Base-by-base conservation (phyloP, 805 yeast genomes). In the Candida namnaoensis region DNA sequence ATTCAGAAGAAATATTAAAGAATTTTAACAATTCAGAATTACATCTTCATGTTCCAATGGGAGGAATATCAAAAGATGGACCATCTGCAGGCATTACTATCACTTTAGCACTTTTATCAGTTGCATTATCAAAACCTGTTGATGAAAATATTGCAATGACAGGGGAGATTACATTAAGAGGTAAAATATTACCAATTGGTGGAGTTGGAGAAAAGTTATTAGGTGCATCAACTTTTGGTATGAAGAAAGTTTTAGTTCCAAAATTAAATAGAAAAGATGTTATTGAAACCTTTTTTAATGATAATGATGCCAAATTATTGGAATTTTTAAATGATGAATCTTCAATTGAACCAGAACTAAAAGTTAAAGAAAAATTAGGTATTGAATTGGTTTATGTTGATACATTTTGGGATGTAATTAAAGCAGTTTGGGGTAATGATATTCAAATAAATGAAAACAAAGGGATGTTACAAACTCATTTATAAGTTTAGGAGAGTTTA, bases 91-190 rank as follows among this genome's bases (percentile, higher is more conserved):
- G 69, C 30, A 77, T 85, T 35, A 82, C 96, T 1, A 86, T 88
- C 65, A 81, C 95, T 0, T 66, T 90, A 11, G 86, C 95, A 7
- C 65, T 88, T 44, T 57, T 88, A 33, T 88, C 96, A 0, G 69
- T 85, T 49, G 84, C 93, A 3, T 54, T 82, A 26, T 68, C 74
- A 47, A 71, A 65, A 41, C 72, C 87, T 0, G 65, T 71, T 32
- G 64, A 67, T 24, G 44, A 60, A 12, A 63, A 66, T 39, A 64
- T 82, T 39, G 95, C 95, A 39, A 82, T 86, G 93, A 86, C 95
- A 1, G 95, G 95, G 6, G 95, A 85, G 58, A 80, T 85, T 45
- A 83, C 93, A 0, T 68, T 86, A 5, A 64, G 91, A 36, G 95
- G 95, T 6, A 69, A 80, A 49, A 82, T 86, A 0, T 65, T 86